Evolutionary conservation across 345 rosid genomes (phyloP), one percentile per base, ranked within the genome.

Genomic region (Physaria fendleri): DNA sequence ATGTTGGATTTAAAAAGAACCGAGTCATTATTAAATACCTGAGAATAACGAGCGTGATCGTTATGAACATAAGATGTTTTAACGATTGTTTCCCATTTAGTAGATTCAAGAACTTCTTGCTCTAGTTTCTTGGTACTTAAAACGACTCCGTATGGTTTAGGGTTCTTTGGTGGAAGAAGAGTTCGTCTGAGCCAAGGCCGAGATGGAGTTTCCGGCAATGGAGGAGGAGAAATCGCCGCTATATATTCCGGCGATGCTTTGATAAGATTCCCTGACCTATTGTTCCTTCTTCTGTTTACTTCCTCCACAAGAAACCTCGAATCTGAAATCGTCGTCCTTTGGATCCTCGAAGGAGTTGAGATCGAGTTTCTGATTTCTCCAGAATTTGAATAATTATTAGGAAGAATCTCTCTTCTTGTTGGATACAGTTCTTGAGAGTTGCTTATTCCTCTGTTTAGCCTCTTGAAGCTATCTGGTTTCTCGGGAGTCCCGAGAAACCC

Each of bases 21-120:
- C 23, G 45, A 27, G 35, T 68, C 15, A 13, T 32, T 20, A 10
- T 28, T 28, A 10, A 60, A 35, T 83, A 92, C 97, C 97, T 93
- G 87, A 13, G 99, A 88, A 64, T 83, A 89, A 24, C 97, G 95
- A 17, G 68, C 76, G 43, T 85, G 95, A 70, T 93, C 91, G 43
- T 83, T 84, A 53, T 78, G 95, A 62, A 70, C 71, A 50, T 80
- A 68, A 0, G 97, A 93, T 45, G 95, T 81, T 66, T 93, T 93
- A 8, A 93, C 97, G 33, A 93, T 93, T n/a, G 85, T 89, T 76
- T 93, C 99, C 99, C 99, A 93, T 77, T 80, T 93, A 64, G 88
- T 50, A 39, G 60, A 62, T 3, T 73, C 69, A 39, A 79, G 35
- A 39, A 73, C 21, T 41, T 67, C 48, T 75, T 75, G 59, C 50